Percentiles rank a stretch among this genome's conserved stretches.
These are phyloP conservation scores for Bisporella sp. DNA, from an alignment of 2,329 filamentous ascomycete genomes.

Conservation along the genomic window DNA sequence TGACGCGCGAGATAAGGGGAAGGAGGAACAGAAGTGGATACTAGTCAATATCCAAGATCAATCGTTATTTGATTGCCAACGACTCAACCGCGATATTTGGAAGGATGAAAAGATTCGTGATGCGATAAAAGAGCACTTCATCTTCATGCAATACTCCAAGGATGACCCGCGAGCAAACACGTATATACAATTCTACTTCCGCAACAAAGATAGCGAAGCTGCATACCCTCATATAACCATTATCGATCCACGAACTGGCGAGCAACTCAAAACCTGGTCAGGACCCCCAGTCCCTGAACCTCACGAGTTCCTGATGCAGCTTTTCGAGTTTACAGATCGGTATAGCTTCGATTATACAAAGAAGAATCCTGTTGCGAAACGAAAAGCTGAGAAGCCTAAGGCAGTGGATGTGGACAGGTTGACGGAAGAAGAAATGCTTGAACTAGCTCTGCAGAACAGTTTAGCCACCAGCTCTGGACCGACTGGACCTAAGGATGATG, in stretches of 20 bases:
- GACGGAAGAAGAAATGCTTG: constrained; percentile 96
- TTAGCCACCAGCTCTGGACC: constrained; percentile 48
- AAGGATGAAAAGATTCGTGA: constrained; percentile 74
- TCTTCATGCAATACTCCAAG: constrained; percentile 93
- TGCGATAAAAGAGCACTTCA: constrained; percentile 84
- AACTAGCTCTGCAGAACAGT: constrained; percentile 88
- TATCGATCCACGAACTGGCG: constrained; percentile 88
- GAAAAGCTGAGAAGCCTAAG: constrained; percentile 63
- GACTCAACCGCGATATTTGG: constrained; percentile 92
- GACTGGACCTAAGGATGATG: constrained; percentile 51
- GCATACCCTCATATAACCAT: constrained; percentile 96
- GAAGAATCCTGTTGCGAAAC: constrained; percentile 85
- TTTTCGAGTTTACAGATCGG: constrained; percentile 93
- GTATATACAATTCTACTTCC: constrained; percentile 87
- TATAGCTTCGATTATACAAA: constrained; percentile 84
- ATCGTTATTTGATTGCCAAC: constrained; percentile 89
- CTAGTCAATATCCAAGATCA: constrained; percentile 93
- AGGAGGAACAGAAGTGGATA: constrained; percentile 87
- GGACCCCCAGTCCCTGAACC: constrained; percentile 71
- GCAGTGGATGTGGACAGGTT: constrained; percentile 74
- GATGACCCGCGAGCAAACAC: constrained; percentile 70
- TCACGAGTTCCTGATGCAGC: constrained; percentile 78
- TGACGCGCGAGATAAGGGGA: constrained; percentile 75
- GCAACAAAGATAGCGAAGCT: constrained; percentile 69
- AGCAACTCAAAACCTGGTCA: constrained; percentile 95